These are phyloP conservation scores for Clarkia xantiana DNA, from an alignment of 345 rosid genomes.

Conservation along the genomic window DNA sequence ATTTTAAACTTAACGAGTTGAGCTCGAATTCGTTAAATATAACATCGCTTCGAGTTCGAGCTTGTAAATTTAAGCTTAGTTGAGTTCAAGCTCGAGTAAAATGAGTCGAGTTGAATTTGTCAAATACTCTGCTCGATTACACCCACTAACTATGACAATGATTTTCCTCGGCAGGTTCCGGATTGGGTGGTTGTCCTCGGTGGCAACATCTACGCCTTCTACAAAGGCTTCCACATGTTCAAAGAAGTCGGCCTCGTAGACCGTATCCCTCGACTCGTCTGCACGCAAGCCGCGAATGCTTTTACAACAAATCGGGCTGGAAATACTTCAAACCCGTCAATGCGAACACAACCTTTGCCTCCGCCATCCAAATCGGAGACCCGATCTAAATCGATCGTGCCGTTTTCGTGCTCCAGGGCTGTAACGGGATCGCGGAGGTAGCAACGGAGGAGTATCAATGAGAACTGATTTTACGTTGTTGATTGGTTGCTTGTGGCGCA, in stretches of 20 bases:
- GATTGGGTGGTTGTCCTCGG: constrained; percentile 96
- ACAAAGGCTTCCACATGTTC: constrained; percentile 84
- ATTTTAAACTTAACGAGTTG: no score
- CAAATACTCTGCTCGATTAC: no score
- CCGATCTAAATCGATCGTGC: constrained; percentile 90
- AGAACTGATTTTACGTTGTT: no score
- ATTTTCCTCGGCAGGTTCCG: constrained; percentile 23
- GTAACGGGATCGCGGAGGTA: constrained; percentile 74
- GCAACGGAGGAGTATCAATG: constrained; percentile 62
- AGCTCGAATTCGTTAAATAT: no score
- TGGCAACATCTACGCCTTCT: constrained; percentile 83
- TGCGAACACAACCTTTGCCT: constrained; percentile 68
- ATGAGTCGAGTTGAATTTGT: no score
- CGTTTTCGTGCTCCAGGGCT: constrained; percentile 56
- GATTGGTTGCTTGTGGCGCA: no score
- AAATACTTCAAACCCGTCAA: constrained; percentile 54
- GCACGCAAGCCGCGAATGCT: constrained; percentile 94
- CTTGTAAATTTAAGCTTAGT: no score
- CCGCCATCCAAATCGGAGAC: constrained; percentile 90
- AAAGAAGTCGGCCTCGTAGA: constrained; percentile 70
- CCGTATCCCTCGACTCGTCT: constrained; percentile 67
- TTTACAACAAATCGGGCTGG: constrained; percentile 75
- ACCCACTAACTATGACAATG: no score
- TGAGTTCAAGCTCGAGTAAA: no score
- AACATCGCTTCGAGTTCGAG: no score